Percentiles rank a stretch among this genome's conserved stretches.
Evolutionary conservation across 2,329 filamentous ascomycete species (phyloP).

Genomic region (Sarocladiaceae sp.): DNA sequence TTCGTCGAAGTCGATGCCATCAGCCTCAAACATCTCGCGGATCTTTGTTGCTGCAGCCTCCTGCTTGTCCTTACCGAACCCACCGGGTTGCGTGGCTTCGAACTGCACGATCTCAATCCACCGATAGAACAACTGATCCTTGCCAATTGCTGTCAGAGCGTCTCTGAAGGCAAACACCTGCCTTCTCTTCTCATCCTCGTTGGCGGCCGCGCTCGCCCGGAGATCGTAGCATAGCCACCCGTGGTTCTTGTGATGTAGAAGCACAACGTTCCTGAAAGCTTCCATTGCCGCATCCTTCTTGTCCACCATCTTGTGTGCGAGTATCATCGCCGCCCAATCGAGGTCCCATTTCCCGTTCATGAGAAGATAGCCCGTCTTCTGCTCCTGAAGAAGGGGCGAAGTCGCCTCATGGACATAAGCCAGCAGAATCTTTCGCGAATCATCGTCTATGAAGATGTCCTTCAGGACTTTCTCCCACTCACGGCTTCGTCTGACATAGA

Average conservation of each 20-base stretch:
- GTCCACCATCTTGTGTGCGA: constrained; percentile 67
- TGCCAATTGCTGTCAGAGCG: constrained; percentile 68
- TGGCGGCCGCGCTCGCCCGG: constrained; percentile 45
- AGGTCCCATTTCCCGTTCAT: constrained; percentile 85
- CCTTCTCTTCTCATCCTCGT: constrained; percentile 60
- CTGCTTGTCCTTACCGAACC: constrained; percentile 73
- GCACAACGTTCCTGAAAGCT: constrained; percentile 67
- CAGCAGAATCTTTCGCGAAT: constrained; percentile 54
- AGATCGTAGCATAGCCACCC: constrained; percentile 63
- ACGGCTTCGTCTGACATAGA: constrained; percentile 75
- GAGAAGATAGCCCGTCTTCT: constrained; percentile 84
- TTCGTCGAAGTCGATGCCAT: constrained; percentile 77
- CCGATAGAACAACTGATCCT: constrained; percentile 84
- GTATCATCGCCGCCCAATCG: constrained; percentile 77
- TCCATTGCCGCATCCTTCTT: constrained; percentile 54
- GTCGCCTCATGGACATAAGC: constrained; percentile 65
- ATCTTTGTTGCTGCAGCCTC: constrained; percentile 68
- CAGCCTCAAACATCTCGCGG: constrained; percentile 66
- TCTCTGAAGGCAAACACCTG: constrained; percentile 82
- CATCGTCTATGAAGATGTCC: constrained; percentile 48
- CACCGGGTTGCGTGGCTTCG: constrained; percentile 73
- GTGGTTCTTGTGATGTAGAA: constrained; percentile 63
- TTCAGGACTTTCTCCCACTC: constrained; percentile 62
- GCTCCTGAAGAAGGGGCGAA: constrained; percentile 57
- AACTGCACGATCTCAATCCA: constrained; percentile 93